Conservation (phyloP, 2,329 filamentous ascomycete genomes). For the Botrytis medusae region DNA sequence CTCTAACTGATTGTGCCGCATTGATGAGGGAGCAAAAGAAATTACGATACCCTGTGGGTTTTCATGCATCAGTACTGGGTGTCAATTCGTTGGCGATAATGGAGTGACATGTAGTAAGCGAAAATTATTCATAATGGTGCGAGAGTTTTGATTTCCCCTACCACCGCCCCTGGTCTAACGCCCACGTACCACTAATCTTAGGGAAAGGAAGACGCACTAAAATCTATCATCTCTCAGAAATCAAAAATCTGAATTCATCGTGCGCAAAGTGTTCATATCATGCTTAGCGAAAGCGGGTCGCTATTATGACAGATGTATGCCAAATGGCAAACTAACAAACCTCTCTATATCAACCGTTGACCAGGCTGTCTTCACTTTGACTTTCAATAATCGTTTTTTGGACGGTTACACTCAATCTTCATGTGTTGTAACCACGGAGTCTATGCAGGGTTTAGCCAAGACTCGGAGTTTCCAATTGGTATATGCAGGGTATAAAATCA, state of each 20-base stretch:
- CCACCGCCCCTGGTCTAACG: background rate
- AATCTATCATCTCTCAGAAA: background rate
- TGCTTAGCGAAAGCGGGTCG: constrained; percentile 12
- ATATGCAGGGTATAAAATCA: background rate
- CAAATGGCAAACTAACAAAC: background rate
- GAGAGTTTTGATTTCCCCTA: background rate
- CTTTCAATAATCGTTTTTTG: background rate
- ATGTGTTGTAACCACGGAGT: background rate
- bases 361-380: background rate
- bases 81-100: background rate
- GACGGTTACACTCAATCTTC: background rate
- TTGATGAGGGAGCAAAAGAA: too few relatives aligned
- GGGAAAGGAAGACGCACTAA: background rate
- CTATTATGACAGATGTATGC: background rate
- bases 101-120: background rate
- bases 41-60: background rate
- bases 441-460: background rate
- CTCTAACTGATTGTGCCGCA: background rate
- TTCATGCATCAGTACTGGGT: too few relatives aligned
- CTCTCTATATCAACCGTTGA: background rate
- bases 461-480: background rate
- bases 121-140: background rate
- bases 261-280: background rate
- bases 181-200: background rate
- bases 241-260: background rate